These are phyloP conservation scores for Lyophyllum semitale DNA, from an alignment of 768 basidiomycete genomes.

Conservation along the genomic window DNA sequence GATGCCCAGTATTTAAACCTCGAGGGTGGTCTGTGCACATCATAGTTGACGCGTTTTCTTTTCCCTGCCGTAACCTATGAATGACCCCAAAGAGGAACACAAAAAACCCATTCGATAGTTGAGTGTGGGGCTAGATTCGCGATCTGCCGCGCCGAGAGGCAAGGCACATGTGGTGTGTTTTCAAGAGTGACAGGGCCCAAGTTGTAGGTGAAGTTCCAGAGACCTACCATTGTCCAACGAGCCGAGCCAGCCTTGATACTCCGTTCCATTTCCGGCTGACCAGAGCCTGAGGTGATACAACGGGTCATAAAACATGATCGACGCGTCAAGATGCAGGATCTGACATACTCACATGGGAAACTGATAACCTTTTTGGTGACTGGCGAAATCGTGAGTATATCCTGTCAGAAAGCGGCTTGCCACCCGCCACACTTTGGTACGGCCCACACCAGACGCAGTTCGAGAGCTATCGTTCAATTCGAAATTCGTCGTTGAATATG, in stretches of 20 bases:
- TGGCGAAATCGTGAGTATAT: neutral
- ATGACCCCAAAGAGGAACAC: neutral
- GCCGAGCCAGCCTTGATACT: neutral
- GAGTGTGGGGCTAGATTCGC: neutral
- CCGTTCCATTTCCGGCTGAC: neutral
- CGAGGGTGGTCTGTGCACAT: slow-evolving; percentile 5
- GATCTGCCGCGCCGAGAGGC: neutral
- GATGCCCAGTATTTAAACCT: slow-evolving; percentile 7
- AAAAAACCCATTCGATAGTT: neutral
- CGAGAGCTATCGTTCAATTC: neutral
- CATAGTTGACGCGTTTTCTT: neutral
- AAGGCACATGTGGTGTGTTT: neutral
- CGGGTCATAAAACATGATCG: neutral
- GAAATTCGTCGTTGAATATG: neutral
- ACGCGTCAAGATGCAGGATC: neutral
- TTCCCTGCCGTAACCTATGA: neutral
- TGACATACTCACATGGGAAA: neutral
- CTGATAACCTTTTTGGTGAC: neutral
- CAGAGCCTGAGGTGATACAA: neutral
- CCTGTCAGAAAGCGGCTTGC: neutral
- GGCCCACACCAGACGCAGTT: neutral
- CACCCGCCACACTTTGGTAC: neutral
- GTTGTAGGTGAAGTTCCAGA: neutral
- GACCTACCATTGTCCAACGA: neutral
- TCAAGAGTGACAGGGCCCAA: neutral